Evolutionary conservation across 1,284 basidiomycete species (phyloP).

Genomic region (Moesziomyces parantarcticus): DNA sequence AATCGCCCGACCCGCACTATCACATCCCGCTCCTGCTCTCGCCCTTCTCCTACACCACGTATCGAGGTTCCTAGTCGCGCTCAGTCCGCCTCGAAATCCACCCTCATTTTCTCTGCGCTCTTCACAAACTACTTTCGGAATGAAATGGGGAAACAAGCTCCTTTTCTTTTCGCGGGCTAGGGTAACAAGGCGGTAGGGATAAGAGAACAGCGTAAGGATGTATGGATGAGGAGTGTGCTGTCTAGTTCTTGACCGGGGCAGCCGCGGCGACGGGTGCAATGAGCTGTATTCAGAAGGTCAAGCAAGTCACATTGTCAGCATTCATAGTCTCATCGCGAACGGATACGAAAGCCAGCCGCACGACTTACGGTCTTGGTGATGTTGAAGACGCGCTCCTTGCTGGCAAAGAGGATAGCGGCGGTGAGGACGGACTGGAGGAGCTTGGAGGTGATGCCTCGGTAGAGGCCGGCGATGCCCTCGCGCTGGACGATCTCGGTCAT

Average conservation of each 20-base stretch:
- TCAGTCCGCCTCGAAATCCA: too few relatives aligned
- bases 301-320: background rate
- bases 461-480: conserved; percentile 64
- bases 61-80: conserved; percentile 74
- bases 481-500: conserved; percentile 65
- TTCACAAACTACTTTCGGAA: background rate
- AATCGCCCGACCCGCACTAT: conserved; percentile 73
- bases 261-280: conserved; percentile 39
- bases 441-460: conserved; percentile 65
- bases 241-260: conserved; percentile 34
- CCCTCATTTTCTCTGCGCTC: too few relatives aligned
- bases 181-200: background rate
- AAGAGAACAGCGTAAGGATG: background rate
- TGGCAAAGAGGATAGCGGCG: conserved; percentile 65
- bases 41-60: conserved; percentile 91
- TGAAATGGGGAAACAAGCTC: background rate
- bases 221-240: background rate
- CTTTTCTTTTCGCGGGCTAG: background rate
- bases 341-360: too few relatives aligned
- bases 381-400: conserved; percentile 64
- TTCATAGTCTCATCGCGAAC: too few relatives aligned
- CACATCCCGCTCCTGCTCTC: conserved; percentile 91
- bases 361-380: conserved; percentile 47
- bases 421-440: conserved; percentile 65
- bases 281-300: conserved; percentile 10